Base-by-base conservation (phyloP, 1,139 yeast species). In the Blastobotrys illinoisensis region DNA sequence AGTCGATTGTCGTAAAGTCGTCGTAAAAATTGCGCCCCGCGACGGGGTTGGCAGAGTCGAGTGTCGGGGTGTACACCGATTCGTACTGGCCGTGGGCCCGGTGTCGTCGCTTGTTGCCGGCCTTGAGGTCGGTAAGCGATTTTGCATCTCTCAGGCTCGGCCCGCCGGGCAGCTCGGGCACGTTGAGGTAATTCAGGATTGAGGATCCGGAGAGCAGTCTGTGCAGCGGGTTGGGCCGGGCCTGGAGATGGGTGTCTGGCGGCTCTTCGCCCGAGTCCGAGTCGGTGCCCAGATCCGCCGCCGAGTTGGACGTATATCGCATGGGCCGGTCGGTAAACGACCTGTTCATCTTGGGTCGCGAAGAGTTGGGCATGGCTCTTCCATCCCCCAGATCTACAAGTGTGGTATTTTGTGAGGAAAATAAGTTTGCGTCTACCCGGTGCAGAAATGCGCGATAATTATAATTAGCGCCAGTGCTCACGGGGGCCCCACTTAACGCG, bases 1-100 rank as follows among this genome's bases (percentile, higher is more conserved):
- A 82, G 68, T 82, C 87, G n/a, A 81, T 79, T n/a, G 86, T 81
- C 21, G 87, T 82, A 66, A 81, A 82, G 65, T 82, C 85, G 64
- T 82, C 83, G 64, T 82, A 82, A 53, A 65, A 67, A 13, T 44
- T 48, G 13, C 54, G 48, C 32, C 26, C 54, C 19, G 20, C 46
- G 6, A 24, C 40, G 40, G 40, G 40, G 16, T 32, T n/a, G 11
- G 40, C 40, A 3, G 40, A 6, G 40, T 32, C 40, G 40, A 32
- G 40, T 16, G 40, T 32, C 16, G 40, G 40, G 3, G 40, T 32
- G 40, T 32, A 11, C 2, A 32, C 11, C 40, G 40, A 6, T 3
- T 32, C 40, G 40, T 32, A 32, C n/a, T n/a, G n/a, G n/a, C n/a
- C n/a, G n/a, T n/a, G n/a, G n/a, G n/a, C n/a, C n/a, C n/a, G 40